Percentiles rank a stretch among this genome's conserved stretches.
phyloP scores from a whole-genome alignment of 495 filamentous ascomycete species.

The Penicillium silybi region DNA sequence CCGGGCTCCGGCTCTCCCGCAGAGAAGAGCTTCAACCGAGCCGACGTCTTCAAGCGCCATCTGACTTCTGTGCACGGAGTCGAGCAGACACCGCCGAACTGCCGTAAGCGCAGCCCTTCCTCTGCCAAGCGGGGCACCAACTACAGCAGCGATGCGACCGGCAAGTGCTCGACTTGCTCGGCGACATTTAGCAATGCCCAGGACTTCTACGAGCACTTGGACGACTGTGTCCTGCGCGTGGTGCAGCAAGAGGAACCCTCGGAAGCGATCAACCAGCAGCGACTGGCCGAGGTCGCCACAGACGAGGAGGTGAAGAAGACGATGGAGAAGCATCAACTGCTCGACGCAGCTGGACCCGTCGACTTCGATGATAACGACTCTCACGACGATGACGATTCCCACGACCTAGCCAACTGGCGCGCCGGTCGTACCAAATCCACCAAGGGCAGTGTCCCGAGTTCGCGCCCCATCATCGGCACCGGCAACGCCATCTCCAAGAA shows the following conservation, averaged over 20 bases:
- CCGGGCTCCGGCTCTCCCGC: constrained; percentile 85
- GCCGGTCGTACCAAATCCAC: constrained; percentile 44
- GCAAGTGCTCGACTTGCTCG: constrained; percentile 95
- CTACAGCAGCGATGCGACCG: constrained; percentile 71
- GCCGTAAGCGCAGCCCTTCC: constrained; percentile 74
- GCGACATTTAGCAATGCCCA: constrained; percentile 89
- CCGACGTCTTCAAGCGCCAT: constrained; percentile 98
- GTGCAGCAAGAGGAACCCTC: constrained; percentile 96
- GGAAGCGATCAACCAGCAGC: constrained; percentile 89
- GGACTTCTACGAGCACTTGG: constrained; percentile 98
- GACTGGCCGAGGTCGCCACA: constrained; percentile 74
- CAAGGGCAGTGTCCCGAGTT: constrained; percentile 31
- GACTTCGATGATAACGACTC: constrained; percentile 52
- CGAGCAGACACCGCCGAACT: constrained; percentile 93
- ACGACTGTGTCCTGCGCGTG: constrained; percentile 96
- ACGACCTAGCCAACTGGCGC: constrained; percentile 40
- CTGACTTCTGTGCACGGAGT: constrained; percentile 90
- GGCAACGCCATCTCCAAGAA: constrained; percentile 48
- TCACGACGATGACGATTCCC: constrained; percentile 62
- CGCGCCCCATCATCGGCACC: constrained; percentile 48
- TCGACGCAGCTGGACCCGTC: constrained; percentile 51
- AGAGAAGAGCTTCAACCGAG: constrained; percentile 98
- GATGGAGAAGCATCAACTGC: constrained; percentile 73
- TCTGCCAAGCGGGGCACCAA: constrained; percentile 49
- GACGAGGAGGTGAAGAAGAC: constrained; percentile 81